Evolutionary conservation across 2,329 filamentous ascomycete genomes (phyloP).

Genomic region (Colletotrichum sp.): DNA sequence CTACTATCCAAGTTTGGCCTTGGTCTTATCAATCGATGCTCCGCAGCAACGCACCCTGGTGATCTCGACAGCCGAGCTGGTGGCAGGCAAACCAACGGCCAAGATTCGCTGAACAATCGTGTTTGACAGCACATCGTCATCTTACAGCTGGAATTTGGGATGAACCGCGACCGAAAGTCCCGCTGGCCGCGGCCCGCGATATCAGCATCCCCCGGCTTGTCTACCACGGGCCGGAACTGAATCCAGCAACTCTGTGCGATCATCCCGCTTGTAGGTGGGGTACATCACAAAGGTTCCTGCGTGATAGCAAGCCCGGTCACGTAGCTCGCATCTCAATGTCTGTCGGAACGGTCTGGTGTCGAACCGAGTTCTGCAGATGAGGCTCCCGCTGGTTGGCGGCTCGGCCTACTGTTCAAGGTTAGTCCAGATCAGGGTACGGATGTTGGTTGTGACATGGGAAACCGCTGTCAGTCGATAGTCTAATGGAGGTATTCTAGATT

Average conservation of each 20-base stretch:
- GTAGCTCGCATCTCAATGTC: not conserved
- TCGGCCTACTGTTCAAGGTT: not conserved
- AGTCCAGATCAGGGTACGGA: not conserved
- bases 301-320: not conserved
- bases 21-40: not conserved
- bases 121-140: not conserved
- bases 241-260: not conserved
- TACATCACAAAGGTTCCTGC: not conserved
- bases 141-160: not conserved
- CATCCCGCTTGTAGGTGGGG: not conserved
- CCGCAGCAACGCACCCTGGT: not conserved
- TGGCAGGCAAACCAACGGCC: not conserved
- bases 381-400: not conserved
- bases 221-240: not conserved
- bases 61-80: not conserved
- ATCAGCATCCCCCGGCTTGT: not conserved
- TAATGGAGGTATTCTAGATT: not conserved
- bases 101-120: not conserved
- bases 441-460: not conserved
- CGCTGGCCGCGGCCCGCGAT: slow-evolving; percentile 6
- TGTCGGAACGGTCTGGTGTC: not conserved
- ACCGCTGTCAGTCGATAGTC: not conserved
- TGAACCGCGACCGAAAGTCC: not conserved
- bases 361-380: not conserved
- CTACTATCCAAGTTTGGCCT: not conserved